phyloP scores from a whole-genome alignment of 179 eudicot genomes.

The Pouteria campechiana region DNA sequence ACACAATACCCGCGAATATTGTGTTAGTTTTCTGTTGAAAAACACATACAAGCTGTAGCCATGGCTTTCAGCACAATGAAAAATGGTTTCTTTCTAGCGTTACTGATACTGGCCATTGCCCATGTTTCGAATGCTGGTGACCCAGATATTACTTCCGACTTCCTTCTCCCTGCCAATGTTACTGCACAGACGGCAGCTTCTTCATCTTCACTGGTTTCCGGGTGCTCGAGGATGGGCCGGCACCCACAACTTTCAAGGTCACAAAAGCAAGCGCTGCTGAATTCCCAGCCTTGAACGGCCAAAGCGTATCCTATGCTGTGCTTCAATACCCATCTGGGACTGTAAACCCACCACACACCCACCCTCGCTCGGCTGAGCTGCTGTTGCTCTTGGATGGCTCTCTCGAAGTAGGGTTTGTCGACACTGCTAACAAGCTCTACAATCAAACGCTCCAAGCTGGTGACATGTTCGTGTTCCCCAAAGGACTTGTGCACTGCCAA shows the following conservation, averaged over 20 bases:
- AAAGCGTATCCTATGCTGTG: slow-evolving; percentile 12
- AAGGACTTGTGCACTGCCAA: slow-evolving; percentile 16
- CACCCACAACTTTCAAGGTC: slow-evolving; percentile 1
- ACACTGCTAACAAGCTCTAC: slow-evolving; percentile 12
- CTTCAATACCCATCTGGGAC: slow-evolving; percentile 9
- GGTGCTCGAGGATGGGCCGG: not conserved
- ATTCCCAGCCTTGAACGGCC: slow-evolving; percentile 15
- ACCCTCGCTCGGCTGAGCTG: slow-evolving; percentile 14
- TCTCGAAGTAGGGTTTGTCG: slow-evolving; percentile 12
- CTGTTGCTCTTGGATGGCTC: slow-evolving; percentile 9
- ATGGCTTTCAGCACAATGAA: too few species aligned
- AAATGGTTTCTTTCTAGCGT: too few species aligned
- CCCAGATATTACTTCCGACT: too few species aligned
- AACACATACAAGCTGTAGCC: too few species aligned
- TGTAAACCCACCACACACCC: slow-evolving; percentile 16
- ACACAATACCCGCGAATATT: too few species aligned
- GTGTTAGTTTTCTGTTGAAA: too few species aligned
- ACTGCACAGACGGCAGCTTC: slow-evolving; percentile 9
- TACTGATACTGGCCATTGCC: too few species aligned
- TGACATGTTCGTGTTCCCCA: slow-evolving; percentile 13
- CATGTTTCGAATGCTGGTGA: too few species aligned
- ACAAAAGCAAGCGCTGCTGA: slow-evolving; percentile 7
- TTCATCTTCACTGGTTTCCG: slow-evolving; percentile 16
- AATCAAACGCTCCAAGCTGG: slow-evolving; percentile 11
- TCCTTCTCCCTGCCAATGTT: too few species aligned